These are phyloP conservation scores for Blastobotrys proliferans DNA, from an alignment of 1,139 yeast genomes.

Conservation along the genomic window DNA sequence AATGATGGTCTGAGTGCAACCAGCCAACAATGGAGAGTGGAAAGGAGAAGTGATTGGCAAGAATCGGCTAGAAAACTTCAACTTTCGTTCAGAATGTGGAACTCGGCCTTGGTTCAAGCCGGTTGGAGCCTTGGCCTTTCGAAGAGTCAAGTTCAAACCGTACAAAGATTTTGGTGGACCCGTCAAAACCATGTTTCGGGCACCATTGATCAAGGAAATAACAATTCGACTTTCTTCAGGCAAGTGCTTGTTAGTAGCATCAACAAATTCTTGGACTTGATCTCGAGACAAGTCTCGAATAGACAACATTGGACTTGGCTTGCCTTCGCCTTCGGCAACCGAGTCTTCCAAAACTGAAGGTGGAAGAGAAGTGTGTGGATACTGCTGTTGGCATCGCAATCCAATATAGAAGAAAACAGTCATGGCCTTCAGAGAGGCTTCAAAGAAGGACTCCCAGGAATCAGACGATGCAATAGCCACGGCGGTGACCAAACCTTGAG, in stretches of 20 bases:
- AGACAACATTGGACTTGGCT: constrained; percentile 96
- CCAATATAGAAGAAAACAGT: constrained; percentile 89
- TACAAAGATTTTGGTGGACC: constrained; percentile 99
- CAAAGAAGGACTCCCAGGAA: constrained; percentile 79
- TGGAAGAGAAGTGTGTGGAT: constrained; percentile 91
- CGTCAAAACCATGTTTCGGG: constrained; percentile 88
- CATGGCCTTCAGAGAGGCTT: constrained; percentile 70
- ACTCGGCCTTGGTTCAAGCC: constrained; percentile 94
- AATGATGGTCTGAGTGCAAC: constrained; percentile 64
- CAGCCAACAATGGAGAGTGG: constrained; percentile 81
- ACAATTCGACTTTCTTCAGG: constrained; percentile 89
- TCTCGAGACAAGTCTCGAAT: constrained; percentile 78
- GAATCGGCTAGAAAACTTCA: constrained; percentile 88
- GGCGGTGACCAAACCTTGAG: constrained; percentile 95
- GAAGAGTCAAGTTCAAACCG: constrained; percentile 86
- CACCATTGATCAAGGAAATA: constrained; percentile 90
- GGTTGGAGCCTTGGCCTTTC: constrained; percentile 91
- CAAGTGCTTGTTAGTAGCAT: constrained; percentile 86
- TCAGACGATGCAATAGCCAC: constrained; percentile 83
- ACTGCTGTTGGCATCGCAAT: constrained; percentile 81
- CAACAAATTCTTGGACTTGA: constrained; percentile 75
- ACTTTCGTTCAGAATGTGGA: constrained; percentile 89
- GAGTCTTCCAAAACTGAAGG: constrained; percentile 94
- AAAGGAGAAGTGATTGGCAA: constrained; percentile 95
- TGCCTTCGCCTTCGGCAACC: constrained; percentile 90